Evolutionary conservation across 2,329 filamentous ascomycete genomes (phyloP).

Genomic region (Biscogniauxia sp.): DNA sequence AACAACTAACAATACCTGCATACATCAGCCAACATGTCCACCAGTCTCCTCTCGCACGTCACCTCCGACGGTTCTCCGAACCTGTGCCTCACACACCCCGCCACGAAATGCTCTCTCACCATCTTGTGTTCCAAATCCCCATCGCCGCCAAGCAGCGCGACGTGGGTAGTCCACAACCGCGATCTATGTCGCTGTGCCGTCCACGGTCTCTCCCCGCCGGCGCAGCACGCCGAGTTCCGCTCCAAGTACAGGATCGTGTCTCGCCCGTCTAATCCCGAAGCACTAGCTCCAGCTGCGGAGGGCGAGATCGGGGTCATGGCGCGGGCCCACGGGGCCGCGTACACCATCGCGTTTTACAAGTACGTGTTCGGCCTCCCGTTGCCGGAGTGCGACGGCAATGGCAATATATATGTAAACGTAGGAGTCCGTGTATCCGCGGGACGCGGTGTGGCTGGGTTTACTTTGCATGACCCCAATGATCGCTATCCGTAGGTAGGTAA

Average conservation of each 20-base stretch:
- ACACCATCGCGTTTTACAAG: background rate
- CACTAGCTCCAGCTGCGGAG: background rate
- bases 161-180: background rate
- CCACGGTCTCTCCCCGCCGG: background rate
- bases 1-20: too few species aligned
- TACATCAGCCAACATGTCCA: background rate
- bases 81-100: background rate
- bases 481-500: too few species aligned
- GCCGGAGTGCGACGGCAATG: too few species aligned
- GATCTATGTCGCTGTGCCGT: background rate
- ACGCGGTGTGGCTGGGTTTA: background rate
- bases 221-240: background rate
- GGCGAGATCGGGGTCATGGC: background rate
- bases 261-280: background rate
- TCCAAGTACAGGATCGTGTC: background rate
- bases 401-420: background rate
- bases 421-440: background rate
- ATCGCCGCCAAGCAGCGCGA: background rate
- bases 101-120: background rate
- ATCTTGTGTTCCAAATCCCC: background rate
- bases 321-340: background rate
- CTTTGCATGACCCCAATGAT: background rate
- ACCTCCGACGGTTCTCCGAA: background rate
- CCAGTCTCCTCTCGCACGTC: background rate
- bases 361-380: background rate